Evolutionary conservation across 2,329 filamentous ascomycete species (phyloP), one percentile per base, ranked within the genome.

Genomic region (Monilinia fructicola): DNA sequence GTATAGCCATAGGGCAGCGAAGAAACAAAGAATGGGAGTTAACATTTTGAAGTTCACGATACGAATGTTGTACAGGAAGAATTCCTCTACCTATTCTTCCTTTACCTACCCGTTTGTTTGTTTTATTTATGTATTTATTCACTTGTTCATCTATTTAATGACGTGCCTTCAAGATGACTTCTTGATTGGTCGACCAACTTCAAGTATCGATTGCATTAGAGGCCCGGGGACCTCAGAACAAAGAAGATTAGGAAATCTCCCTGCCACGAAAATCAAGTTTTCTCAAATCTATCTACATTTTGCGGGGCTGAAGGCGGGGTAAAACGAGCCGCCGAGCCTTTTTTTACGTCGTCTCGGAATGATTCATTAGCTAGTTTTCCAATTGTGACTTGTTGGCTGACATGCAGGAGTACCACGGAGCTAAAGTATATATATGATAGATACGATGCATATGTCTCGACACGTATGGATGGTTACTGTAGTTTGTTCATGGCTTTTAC

Each of bases 301-400:
- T 58, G 62, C 62, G 54, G 63, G 63, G 63, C 23, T 4, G 16
- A 46, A 65, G 44, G 63, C 63, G 63, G 63, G 63, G 63, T 59
- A 59, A 59, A 21, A 26, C 11, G 42, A 59, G 21, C 26, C 18
- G 26, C 42, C 56, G n/a, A 60, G 56, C 28, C 12, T 60, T 38
- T 59, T 42, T 38, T 60, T 52, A 60, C 28, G 12, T 18, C 7
- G 16, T 35, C 31, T 60, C 44, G 21, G 14, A 23, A 50, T 16
- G 40, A 42, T 42, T 16, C 40, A 42, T 16, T 42, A 42, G 12
- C 40, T 42, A 18, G 40, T 14, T 42, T 42, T 14, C 40, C 16
- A 16, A 7, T 35, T 6, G 6, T 35, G 31, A 35, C n/a, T 28
- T 26, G 50, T 60, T 38, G 50, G 44, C 44, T 60, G 44, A 50